These are phyloP conservation scores for Catharanthus roseus DNA, from an alignment of 257 asterid species.

Conservation along the genomic window DNA sequence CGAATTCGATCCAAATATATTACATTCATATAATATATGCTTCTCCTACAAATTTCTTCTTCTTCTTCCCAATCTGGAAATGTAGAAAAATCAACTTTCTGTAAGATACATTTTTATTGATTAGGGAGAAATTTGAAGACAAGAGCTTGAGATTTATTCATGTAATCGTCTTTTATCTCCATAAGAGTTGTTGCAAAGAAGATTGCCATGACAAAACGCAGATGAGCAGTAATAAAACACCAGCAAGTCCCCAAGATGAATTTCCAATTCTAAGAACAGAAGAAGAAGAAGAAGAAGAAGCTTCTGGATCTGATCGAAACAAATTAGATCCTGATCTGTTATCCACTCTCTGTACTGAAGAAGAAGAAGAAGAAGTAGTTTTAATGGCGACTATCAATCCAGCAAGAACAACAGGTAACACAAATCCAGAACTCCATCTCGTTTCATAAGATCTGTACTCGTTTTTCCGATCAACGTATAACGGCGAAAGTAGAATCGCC, in stretches of 20 bases:
- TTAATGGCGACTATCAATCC: constrained; percentile 67
- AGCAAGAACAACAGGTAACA: constrained; percentile 52
- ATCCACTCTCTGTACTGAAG: constrained; percentile 14
- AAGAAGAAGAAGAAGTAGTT: constrained; percentile 42
- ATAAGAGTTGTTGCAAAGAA: constrained; percentile 48
- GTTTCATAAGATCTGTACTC: constrained; percentile 32
- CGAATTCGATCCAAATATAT: too few species aligned
- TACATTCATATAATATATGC: too few species aligned
- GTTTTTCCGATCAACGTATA: constrained; percentile 36
- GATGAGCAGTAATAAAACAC: constrained; percentile 46
- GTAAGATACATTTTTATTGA: neutral
- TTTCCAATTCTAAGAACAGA: constrained; percentile 46
- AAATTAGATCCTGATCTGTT: constrained; percentile 1
- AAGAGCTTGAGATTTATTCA: neutral
- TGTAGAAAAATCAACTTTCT: neutral
- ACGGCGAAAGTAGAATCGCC: constrained; percentile 62
- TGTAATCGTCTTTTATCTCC: constrained; percentile 33
- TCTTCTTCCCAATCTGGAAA: neutral
- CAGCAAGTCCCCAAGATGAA: constrained; percentile 72
- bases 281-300: too few species aligned
- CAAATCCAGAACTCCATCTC: constrained; percentile 61
- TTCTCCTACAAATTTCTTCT: neutral
- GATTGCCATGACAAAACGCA: constrained; percentile 55
- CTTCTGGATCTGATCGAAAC: too few species aligned
- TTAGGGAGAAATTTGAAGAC: neutral